These are phyloP conservation scores for Mycena amicta DNA, from an alignment of 768 basidiomycete species.

Conservation along the genomic window DNA sequence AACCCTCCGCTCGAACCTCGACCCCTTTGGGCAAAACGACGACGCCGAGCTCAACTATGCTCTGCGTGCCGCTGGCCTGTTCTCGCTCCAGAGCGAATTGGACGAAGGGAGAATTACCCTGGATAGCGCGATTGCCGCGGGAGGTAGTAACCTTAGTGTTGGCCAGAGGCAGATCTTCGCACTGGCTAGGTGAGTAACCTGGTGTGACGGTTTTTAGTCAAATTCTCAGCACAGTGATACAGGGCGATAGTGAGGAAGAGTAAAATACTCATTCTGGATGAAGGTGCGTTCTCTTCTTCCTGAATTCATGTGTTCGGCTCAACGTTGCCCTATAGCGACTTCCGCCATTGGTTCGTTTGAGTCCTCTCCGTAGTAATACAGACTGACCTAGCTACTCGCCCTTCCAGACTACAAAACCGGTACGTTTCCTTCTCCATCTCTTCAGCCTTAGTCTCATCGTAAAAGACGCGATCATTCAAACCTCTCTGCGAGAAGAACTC, in stretches of 20 bases:
- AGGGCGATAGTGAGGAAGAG: slow-evolving; percentile 20
- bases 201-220: not conserved
- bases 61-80: slow-evolving; percentile 29
- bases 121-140: slow-evolving; percentile 5
- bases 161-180: slow-evolving; percentile 48
- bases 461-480: slow-evolving; percentile 29
- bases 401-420: slow-evolving; percentile 33
- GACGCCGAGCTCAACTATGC: slow-evolving; percentile 58
- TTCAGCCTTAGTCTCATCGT: not conserved
- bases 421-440: slow-evolving; percentile 30
- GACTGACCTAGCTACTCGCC: no score
- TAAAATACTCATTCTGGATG: slow-evolving; percentile 25
- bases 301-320: not conserved
- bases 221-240: no score
- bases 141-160: slow-evolving; percentile 29
- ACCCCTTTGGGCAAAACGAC: slow-evolving; percentile 69
- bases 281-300: not conserved
- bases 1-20: slow-evolving; percentile 63
- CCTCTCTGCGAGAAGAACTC: not conserved
- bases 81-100: slow-evolving; percentile 31
- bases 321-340: slow-evolving; percentile 1
- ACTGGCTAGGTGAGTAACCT: slow-evolving; percentile 34
- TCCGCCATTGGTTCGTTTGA: not conserved
- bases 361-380: not conserved
- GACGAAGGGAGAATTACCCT: slow-evolving; percentile 17